phyloP scores from a whole-genome alignment of 257 asterid species.

The Penstemon barbatus region DNA sequence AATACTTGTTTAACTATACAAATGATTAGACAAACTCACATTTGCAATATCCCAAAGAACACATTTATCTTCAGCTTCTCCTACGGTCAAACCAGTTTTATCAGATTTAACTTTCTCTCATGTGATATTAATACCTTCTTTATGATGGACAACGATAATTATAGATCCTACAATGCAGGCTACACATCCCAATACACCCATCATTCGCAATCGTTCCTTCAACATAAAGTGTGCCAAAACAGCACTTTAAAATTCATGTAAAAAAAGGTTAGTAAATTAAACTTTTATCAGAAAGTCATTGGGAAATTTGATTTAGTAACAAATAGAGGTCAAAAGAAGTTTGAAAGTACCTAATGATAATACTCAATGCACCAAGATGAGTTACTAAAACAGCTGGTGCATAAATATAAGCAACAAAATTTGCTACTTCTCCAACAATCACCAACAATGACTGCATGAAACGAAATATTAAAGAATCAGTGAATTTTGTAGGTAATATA shows the following conservation, averaged over 20 bases:
- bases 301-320: conserved; percentile 1
- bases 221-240: conserved; percentile 55
- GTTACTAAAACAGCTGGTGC: conserved; percentile 97
- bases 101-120: no score
- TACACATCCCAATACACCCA: conserved; percentile 63
- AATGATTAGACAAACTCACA: no score
- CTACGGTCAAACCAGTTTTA: no score
- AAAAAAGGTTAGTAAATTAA: conserved; percentile 34
- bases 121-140: no score
- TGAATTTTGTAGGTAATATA: no score
- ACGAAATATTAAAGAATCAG: conserved; percentile 17
- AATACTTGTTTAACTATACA: no score
- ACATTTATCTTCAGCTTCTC: no score
- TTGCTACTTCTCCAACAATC: conserved; percentile 70
- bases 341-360: conserved; percentile 66
- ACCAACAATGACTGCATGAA: conserved; percentile 49
- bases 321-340: conserved; percentile 17
- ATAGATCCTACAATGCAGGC: conserved; percentile 69
- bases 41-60: no score
- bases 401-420: conserved; percentile 82
- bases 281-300: conserved; percentile 22
- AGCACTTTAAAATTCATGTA: conserved; percentile 47
- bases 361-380: conserved; percentile 89
- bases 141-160: conserved; percentile 53
- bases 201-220: conserved; percentile 54